These are phyloP conservation scores for Zygoascus tannicola DNA, from an alignment of 805 yeast genomes.

Conservation along the genomic window DNA sequence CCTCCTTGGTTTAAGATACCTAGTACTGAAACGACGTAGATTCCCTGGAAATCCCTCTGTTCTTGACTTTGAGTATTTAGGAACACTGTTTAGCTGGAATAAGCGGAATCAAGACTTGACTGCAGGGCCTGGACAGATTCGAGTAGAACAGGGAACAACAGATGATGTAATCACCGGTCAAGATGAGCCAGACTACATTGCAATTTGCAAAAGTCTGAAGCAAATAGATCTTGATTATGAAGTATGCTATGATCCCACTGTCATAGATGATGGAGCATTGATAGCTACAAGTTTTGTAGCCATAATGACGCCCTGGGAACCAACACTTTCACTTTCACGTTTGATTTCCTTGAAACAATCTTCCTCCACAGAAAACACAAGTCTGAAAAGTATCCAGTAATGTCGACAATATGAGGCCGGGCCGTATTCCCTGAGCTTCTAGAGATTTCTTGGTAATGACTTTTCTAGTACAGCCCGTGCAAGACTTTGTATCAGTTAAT, in stretches of 20 bases:
- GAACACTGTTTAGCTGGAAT: constrained; percentile 2
- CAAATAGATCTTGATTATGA: constrained; percentile 4
- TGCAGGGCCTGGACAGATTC: too few species aligned
- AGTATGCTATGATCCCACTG: constrained; percentile 3
- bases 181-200: neutral
- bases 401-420: constrained; percentile 3
- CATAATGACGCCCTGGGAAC: constrained; percentile 8
- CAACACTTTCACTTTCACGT: constrained; percentile 3
- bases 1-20: neutral
- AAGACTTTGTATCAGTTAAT: constrained; percentile 19
- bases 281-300: constrained; percentile 7
- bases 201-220: neutral
- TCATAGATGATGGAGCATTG: constrained; percentile 6
- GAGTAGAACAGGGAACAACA: too few species aligned
- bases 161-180: too few species aligned
- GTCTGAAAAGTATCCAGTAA: constrained; percentile 20
- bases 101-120: too few species aligned
- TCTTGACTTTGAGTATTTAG: constrained; percentile 1
- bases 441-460: constrained; percentile 9
- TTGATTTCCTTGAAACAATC: constrained; percentile 13
- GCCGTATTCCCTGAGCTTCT: constrained; percentile 1
- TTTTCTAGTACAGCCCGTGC: constrained; percentile 23
- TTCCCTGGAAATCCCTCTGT: neutral
- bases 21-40: neutral
- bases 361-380: constrained; percentile 23